Conservation (phyloP, 139 green algal species). For the Mesostigma viride region DNA sequence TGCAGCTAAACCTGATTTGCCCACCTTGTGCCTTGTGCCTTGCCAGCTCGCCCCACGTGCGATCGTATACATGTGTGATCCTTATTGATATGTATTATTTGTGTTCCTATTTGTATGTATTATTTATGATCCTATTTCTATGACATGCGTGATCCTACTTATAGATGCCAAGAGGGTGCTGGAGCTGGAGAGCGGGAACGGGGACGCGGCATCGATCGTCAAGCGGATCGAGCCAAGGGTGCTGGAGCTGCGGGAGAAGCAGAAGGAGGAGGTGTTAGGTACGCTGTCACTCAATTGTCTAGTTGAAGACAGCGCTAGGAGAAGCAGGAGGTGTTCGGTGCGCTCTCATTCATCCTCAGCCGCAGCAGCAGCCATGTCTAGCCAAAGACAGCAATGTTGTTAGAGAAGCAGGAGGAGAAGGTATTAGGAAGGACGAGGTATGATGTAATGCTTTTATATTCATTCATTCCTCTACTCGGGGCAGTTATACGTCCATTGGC, state of each 20-base stretch:
- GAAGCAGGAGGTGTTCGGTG: background rate
- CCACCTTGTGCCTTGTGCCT: too few relatives aligned
- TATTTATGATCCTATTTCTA: too few relatives aligned
- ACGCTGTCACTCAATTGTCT: conserved; percentile 10
- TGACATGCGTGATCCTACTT: too few relatives aligned
- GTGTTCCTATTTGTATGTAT: too few relatives aligned
- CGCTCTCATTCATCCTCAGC: too few relatives aligned
- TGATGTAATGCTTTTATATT: background rate
- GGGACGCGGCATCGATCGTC: conserved; percentile 33
- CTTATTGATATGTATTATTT: too few relatives aligned
- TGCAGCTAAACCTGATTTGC: too few relatives aligned
- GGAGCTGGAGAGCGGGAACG: conserved; percentile 50
- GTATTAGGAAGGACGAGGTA: background rate
- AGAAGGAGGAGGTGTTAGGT: conserved; percentile 80
- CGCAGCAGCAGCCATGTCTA: too few relatives aligned
- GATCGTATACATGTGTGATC: too few relatives aligned
- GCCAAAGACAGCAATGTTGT: too few relatives aligned
- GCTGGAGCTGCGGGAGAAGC: conserved; percentile 68
- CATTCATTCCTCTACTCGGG: background rate
- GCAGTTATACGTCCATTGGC: background rate
- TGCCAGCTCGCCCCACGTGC: too few relatives aligned
- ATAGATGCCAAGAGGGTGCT: conserved; percentile 53
- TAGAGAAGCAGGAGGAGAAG: too few relatives aligned
- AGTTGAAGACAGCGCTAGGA: background rate
- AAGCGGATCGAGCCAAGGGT: conserved; percentile 60